Conservation (phyloP, 352 stramenopile genomes). For the Globisporangium solare region DNA sequence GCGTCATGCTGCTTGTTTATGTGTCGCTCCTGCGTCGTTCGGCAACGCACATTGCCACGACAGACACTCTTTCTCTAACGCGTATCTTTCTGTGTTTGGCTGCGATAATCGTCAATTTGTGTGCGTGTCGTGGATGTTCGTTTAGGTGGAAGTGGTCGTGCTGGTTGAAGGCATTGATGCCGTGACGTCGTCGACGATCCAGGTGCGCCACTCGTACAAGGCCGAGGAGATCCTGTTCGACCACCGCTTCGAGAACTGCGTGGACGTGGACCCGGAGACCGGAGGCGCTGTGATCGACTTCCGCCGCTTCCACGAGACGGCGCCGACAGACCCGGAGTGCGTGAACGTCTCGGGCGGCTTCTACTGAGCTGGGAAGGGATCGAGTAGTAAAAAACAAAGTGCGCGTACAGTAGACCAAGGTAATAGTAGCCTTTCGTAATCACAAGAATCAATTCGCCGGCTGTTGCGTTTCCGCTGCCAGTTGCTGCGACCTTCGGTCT, state of each 20-base stretch:
- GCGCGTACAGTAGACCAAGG: too few relatives aligned
- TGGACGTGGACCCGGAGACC: conserved; percentile 69
- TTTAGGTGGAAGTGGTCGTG: conserved; percentile 96
- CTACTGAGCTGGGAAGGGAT: conserved; percentile 26
- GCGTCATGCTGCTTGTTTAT: background rate
- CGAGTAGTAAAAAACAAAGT: background rate
- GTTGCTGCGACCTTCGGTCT: conserved; percentile 3
- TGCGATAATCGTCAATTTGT: too few relatives aligned
- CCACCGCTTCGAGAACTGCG: conserved; percentile 91
- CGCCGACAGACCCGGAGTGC: conserved; percentile 44
- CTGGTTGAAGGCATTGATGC: conserved; percentile 95
- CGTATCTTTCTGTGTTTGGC: too few relatives aligned
- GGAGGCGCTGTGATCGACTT: conserved; percentile 88
- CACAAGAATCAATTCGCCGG: too few relatives aligned
- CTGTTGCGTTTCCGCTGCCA: too few relatives aligned
- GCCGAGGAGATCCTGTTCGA: conserved; percentile 91
- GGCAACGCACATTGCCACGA: too few relatives aligned
- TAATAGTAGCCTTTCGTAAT: too few relatives aligned
- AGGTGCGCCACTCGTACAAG: conserved; percentile 96
- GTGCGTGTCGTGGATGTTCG: background rate
- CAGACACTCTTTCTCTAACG: too few relatives aligned
- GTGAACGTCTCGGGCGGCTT: conserved; percentile 54
- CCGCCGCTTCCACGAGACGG: conserved; percentile 83
- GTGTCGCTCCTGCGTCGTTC: too few relatives aligned
- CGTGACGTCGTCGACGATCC: conserved; percentile 91